A percentile compares a stretch with the other conserved stretches of the same genome.
These are phyloP conservation scores for Candida namnaoensis DNA, from an alignment of 805 yeast species.

Conservation along the genomic window DNA sequence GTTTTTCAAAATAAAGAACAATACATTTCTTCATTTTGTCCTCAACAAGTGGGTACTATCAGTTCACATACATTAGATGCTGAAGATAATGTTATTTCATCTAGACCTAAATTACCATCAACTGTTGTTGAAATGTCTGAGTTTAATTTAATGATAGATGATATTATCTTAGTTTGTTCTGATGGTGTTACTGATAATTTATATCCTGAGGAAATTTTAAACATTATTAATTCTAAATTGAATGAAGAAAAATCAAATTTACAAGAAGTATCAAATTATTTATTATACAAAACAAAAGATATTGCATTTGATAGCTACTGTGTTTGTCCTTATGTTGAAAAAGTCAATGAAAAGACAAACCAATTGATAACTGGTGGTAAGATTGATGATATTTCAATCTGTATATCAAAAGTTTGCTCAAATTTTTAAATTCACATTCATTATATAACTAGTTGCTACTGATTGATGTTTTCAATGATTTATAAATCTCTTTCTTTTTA, in stretches of 20 bases:
- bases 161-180: constrained; percentile 37
- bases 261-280: constrained; percentile 28
- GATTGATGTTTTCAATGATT: too few relatives aligned
- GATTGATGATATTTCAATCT: constrained; percentile 44
- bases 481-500: too few relatives aligned
- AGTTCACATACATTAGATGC: constrained; percentile 15
- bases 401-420: constrained; percentile 33
- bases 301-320: constrained; percentile 46
- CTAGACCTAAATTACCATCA: constrained; percentile 29
- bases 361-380: constrained; percentile 40
- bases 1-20: constrained; percentile 36
- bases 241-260: constrained; percentile 20
- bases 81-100: neutral
- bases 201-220: constrained; percentile 36
- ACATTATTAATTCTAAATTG: constrained; percentile 25
- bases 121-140: constrained; percentile 38
- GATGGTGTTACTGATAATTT: constrained; percentile 49
- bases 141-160: constrained; percentile 29
- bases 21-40: constrained; percentile 36
- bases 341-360: constrained; percentile 29
- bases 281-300: constrained; percentile 35
- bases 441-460: too few relatives aligned
- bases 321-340: constrained; percentile 44
- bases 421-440: constrained; percentile 1
- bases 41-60: constrained; percentile 48